These are phyloP conservation scores for Monosporozyma aerobia DNA, from an alignment of 805 yeast genomes.

Conservation along the genomic window DNA sequence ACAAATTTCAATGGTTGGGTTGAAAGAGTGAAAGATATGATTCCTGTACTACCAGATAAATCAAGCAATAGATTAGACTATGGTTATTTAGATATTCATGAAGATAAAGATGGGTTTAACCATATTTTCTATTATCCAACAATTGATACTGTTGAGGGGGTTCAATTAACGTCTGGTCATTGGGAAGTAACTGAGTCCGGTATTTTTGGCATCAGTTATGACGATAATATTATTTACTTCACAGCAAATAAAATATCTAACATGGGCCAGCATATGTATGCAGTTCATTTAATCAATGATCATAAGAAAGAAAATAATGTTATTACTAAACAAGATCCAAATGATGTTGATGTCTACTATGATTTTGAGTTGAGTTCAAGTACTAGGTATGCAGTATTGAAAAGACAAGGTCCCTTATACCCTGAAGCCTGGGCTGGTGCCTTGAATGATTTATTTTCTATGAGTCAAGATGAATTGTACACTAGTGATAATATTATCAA, in stretches of 20 bases:
- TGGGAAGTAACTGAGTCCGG: constrained; percentile 46
- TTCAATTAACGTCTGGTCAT: constrained; percentile 36
- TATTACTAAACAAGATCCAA: constrained; percentile 15
- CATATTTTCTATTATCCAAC: constrained; percentile 56
- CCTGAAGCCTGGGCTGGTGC: constrained; percentile 24
- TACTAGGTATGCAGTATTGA: constrained; percentile 35
- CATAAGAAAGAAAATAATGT: constrained; percentile 6
- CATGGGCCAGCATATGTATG: constrained; percentile 52
- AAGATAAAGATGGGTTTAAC: constrained; percentile 41
- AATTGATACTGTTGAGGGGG: constrained; percentile 34
- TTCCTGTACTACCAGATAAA: constrained; percentile 32
- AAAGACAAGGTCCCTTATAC: constrained; percentile 18
- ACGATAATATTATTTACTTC: constrained; percentile 43
- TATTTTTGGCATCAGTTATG: constrained; percentile 37
- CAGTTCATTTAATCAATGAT: constrained; percentile 32
- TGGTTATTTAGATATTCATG: constrained; percentile 60
- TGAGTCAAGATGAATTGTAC: constrained; percentile 16
- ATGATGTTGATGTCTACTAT: constrained; percentile 27
- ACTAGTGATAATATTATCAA: constrained; percentile 6
- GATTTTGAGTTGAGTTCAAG: constrained; percentile 47
- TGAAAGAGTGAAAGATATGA: constrained; percentile 38
- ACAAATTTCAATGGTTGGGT: constrained; percentile 48
- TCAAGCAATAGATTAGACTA: constrained; percentile 22
- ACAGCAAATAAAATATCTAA: constrained; percentile 38
- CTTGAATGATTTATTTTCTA: constrained; percentile 8